These are phyloP conservation scores for Starmerella floris DNA, from an alignment of 805 yeast species.

Conservation along the genomic window DNA sequence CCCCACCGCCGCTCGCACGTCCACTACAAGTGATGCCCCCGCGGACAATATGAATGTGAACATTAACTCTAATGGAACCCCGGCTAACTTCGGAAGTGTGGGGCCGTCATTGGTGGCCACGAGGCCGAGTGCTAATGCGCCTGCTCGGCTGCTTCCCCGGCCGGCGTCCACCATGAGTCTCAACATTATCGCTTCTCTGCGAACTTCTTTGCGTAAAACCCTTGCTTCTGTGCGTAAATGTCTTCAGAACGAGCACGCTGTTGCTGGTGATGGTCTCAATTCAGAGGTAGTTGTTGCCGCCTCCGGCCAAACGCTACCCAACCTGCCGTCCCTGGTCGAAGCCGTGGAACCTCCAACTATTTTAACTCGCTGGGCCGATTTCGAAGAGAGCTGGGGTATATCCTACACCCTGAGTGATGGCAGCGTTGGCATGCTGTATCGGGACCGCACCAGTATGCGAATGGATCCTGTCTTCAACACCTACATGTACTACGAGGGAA, in stretches of 20 bases:
- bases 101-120: not conserved
- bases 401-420: constrained; percentile 85
- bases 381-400: constrained; percentile 88
- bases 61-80: not conserved
- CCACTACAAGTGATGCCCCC: not conserved
- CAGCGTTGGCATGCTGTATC: constrained; percentile 79
- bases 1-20: constrained; percentile 6
- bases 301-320: not conserved
- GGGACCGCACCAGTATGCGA: constrained; percentile 69
- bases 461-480: constrained; percentile 40
- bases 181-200: constrained; percentile 11
- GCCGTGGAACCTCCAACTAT: constrained; percentile 12
- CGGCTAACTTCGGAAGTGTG: constrained; percentile 1
- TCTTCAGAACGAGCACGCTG: not conserved
- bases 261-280: not conserved
- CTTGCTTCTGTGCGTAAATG: constrained; percentile 1
- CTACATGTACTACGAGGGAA: constrained; percentile 55
- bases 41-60: not conserved
- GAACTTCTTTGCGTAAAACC: constrained; percentile 8
- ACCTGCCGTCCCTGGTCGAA: constrained; percentile 1
- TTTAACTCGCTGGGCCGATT: constrained; percentile 92
- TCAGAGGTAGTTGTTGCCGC: not conserved
- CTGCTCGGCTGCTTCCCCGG: constrained; percentile 9
- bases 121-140: constrained; percentile 2
- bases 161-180: constrained; percentile 9